These are phyloP conservation scores for Hemisphaericaspora lyxosophila DNA, from an alignment of 1,139 yeast genomes.

Conservation along the genomic window DNA sequence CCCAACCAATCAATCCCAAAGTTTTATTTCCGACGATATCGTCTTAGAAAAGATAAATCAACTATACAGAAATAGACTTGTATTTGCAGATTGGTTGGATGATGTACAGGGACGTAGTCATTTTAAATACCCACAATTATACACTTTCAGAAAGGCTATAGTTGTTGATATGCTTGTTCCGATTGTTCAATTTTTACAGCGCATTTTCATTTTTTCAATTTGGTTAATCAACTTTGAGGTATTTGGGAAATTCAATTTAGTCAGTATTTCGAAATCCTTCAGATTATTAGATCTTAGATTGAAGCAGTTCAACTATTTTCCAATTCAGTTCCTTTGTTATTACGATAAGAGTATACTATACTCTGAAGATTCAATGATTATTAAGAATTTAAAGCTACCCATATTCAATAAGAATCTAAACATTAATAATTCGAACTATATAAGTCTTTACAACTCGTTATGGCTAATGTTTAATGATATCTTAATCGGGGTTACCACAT, in stretches of 20 bases:
- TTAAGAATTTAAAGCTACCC: slow-evolving; percentile 34
- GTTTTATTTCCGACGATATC: slow-evolving; percentile 25
- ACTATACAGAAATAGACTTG: slow-evolving; percentile 24
- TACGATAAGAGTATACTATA: slow-evolving; percentile 35
- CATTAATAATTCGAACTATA: slow-evolving; percentile 68
- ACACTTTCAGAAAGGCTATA: neutral
- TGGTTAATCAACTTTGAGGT: slow-evolving; percentile 25
- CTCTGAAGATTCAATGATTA: slow-evolving; percentile 22
- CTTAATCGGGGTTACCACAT: slow-evolving; percentile 65
- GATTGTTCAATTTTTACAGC: slow-evolving; percentile 19
- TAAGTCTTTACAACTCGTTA: slow-evolving; percentile 79
- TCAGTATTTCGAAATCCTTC: slow-evolving; percentile 59
- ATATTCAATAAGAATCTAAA: slow-evolving; percentile 39
- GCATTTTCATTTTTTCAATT: slow-evolving; percentile 21
- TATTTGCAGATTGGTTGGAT: slow-evolving; percentile 9
- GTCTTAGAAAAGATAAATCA: slow-evolving; percentile 36
- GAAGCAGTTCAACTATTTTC: slow-evolving; percentile 77
- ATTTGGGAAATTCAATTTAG: slow-evolving; percentile 19
- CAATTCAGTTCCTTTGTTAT: slow-evolving; percentile 70
- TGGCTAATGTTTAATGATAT: slow-evolving; percentile 88
- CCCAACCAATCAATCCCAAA: slow-evolving; percentile 7
- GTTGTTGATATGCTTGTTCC: slow-evolving; percentile 9
- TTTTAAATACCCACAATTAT: slow-evolving; percentile 1
- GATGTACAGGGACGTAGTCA: neutral
- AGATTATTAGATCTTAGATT: slow-evolving; percentile 78